These are phyloP conservation scores for Wickerhamomyces hampshirensis DNA, from an alignment of 805 yeast genomes.

Conservation along the genomic window DNA sequence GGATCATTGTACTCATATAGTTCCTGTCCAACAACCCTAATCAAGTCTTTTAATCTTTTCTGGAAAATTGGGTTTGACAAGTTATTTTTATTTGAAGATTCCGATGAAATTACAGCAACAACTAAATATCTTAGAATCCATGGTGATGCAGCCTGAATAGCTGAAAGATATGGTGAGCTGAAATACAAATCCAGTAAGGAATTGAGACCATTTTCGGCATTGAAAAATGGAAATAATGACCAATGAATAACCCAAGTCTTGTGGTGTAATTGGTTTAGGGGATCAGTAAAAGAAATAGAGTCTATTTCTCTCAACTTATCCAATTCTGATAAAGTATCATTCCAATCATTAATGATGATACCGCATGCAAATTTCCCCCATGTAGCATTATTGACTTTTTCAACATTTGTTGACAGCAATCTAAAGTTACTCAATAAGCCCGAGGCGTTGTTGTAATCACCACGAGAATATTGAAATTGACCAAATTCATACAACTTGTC, in stretches of 20 bases:
- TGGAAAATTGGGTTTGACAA: slow-evolving; percentile 34
- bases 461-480: slow-evolving; percentile 58
- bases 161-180: slow-evolving; percentile 54
- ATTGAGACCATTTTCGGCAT: slow-evolving; percentile 46
- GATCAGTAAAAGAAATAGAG: slow-evolving; percentile 45
- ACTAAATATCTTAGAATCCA: slow-evolving; percentile 65
- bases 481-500: slow-evolving; percentile 53
- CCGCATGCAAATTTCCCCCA: slow-evolving; percentile 70
- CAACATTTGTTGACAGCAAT: slow-evolving; percentile 46
- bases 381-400: slow-evolving; percentile 48
- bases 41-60: slow-evolving; percentile 53
- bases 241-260: slow-evolving; percentile 70
- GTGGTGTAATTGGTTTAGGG: slow-evolving; percentile 54
- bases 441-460: slow-evolving; percentile 55
- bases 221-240: slow-evolving; percentile 60
- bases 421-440: slow-evolving; percentile 55
- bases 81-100: slow-evolving; percentile 25
- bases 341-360: slow-evolving; percentile 49
- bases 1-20: slow-evolving; percentile 64
- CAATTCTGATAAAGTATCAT: slow-evolving; percentile 48
- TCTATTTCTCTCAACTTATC: slow-evolving; percentile 54
- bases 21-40: slow-evolving; percentile 56
- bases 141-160: slow-evolving; percentile 68
- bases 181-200: slow-evolving; percentile 53
- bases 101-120: slow-evolving; percentile 49